A percentile compares a stretch with the other conserved stretches of the same genome.
These are phyloP conservation scores for Lepidium didymum DNA, from an alignment of 345 rosid species.

Conservation along the genomic window DNA sequence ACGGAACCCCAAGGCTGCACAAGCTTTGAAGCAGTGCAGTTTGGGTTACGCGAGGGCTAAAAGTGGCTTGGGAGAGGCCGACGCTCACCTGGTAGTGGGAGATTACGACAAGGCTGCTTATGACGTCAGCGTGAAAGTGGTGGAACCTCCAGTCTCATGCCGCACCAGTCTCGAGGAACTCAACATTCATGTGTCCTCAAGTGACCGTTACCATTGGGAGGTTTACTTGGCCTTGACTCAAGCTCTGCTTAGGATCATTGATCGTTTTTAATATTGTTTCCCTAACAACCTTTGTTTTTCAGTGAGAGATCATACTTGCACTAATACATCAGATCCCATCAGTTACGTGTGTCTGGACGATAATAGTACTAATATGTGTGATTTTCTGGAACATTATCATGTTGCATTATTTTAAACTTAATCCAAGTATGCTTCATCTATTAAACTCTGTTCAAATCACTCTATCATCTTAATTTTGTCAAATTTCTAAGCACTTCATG, in stretches of 20 bases:
- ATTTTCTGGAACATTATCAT: too few species aligned
- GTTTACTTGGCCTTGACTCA: conserved; percentile 29
- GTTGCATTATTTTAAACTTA: too few species aligned
- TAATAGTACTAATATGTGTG: too few species aligned
- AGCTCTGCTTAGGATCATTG: conserved; percentile 24
- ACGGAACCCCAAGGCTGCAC: background rate
- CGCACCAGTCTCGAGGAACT: conserved; percentile 7
- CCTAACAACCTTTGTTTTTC: background rate
- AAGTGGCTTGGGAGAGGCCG: conserved; percentile 4
- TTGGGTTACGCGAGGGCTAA: conserved; percentile 11
- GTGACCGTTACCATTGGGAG: conserved; percentile 1
- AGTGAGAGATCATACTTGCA: too few species aligned
- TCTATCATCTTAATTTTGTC: background rate
- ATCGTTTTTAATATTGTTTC: conserved; percentile 18
- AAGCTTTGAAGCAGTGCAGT: conserved; percentile 11
- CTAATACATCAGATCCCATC: too few species aligned
- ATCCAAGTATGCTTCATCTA: too few species aligned
- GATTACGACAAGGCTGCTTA: conserved; percentile 24
- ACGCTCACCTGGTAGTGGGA: conserved; percentile 1
- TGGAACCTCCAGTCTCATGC: conserved; percentile 6
- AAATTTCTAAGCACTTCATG: background rate
- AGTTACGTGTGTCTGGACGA: too few species aligned
- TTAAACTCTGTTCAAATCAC: background rate
- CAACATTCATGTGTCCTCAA: background rate
- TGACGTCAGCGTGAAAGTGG: conserved; percentile 8